phyloP scores from a whole-genome alignment of 2,329 filamentous ascomycete genomes.

The Colletotrichum costaricense region DNA sequence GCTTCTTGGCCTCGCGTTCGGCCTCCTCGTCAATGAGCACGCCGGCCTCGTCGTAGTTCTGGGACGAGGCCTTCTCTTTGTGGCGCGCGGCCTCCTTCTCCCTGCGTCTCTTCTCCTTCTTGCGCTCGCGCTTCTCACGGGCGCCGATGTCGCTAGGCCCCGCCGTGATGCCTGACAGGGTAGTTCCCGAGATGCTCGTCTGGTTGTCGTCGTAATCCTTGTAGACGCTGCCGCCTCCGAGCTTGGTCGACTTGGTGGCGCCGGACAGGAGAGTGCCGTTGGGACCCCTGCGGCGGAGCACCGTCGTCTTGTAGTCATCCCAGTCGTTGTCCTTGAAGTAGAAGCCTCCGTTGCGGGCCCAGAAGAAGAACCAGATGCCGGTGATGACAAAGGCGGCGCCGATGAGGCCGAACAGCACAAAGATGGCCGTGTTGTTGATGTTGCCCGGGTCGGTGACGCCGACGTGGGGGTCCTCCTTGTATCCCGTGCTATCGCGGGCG shows the following conservation, averaged over 20 bases:
- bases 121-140: conserved; percentile 67
- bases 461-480: conserved; percentile 51
- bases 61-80: conserved; percentile 42
- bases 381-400: conserved; percentile 79
- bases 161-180: conserved; percentile 67
- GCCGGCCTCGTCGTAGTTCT: conserved; percentile 56
- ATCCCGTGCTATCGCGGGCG: conserved; percentile 45
- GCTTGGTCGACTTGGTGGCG: conserved; percentile 82
- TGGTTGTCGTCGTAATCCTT: conserved; percentile 72
- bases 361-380: conserved; percentile 98
- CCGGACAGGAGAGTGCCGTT: conserved; percentile 88
- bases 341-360: conserved; percentile 96
- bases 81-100: conserved; percentile 45
- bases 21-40: conserved; percentile 72
- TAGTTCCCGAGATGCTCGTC: conserved; percentile 58
- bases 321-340: conserved; percentile 87
- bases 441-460: conserved; percentile 65
- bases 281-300: conserved; percentile 87
- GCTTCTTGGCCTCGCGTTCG: conserved; percentile 72
- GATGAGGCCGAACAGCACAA: conserved; percentile 87
- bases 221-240: conserved; percentile 90
- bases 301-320: conserved; percentile 98
- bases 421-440: conserved; percentile 78
- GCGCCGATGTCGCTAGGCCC: conserved; percentile 67
- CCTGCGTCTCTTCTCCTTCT: conserved; percentile 59